Evolutionary conservation across 345 rosid genomes (phyloP).

Genomic region (Salix exigua): DNA sequence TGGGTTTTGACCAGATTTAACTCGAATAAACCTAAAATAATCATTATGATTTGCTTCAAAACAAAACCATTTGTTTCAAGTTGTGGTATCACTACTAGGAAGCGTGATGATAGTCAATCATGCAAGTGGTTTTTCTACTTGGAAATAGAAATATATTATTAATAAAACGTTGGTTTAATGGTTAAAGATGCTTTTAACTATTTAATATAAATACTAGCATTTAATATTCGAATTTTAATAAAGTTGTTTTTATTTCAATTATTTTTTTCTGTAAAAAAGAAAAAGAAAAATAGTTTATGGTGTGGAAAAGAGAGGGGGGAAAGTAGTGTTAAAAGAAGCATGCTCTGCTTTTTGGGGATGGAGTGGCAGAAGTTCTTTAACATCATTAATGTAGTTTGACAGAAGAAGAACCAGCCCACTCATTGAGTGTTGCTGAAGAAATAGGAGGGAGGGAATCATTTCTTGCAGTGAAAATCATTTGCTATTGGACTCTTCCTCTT

Average conservation of each 20-base stretch:
- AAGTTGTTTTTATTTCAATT: too few species aligned
- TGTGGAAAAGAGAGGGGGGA: background rate
- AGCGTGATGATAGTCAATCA: background rate
- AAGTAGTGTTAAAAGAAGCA: rapidly evolving
- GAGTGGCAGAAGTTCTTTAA: too few species aligned
- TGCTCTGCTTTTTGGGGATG: background rate
- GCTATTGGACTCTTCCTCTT: background rate
- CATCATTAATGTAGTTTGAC: background rate
- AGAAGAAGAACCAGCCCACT: background rate
- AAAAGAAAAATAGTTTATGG: background rate
- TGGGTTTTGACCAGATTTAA: too few species aligned
- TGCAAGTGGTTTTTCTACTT: constrained; percentile 9
- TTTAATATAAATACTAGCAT: too few species aligned
- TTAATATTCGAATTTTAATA: too few species aligned
- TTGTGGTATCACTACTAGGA: background rate
- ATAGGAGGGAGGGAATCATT: constrained; percentile 1
- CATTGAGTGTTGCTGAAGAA: constrained; percentile 8
- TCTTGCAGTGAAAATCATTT: background rate
- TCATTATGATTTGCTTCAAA: too few species aligned
- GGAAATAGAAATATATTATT: too few species aligned
- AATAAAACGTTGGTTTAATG: too few species aligned
- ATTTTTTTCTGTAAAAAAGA: too few species aligned
- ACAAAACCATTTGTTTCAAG: too few species aligned
- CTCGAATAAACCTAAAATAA: too few species aligned
- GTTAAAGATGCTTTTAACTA: too few species aligned